Base-by-base conservation (phyloP, 2,329 filamentous ascomycete species). In the Venturia carpophila region DNA sequence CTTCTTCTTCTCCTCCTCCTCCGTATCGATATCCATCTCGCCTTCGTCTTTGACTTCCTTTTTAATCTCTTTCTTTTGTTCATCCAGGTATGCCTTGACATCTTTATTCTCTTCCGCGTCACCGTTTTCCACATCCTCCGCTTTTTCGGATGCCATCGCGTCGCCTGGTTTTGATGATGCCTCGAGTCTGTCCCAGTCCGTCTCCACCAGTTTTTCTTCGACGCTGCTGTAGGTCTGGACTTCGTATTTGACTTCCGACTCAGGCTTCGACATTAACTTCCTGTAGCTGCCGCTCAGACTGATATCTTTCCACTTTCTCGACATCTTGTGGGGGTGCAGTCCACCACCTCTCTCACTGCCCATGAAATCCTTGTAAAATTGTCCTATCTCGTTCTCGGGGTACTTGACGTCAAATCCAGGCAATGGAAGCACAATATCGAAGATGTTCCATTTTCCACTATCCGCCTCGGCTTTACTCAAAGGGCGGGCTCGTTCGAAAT, bases 351-450 rank as follows among this genome's bases (percentile, higher is more conserved):
- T 83, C 60, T 89, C 83, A 63, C 83, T 88, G 41, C 78, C 84
- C 95, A 99, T 99, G 77, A 97, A 95, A 2, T 85, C 82, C 68
- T 83, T 83, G 78, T 97, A 99, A 74, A 88, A 96, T 3, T 85
- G 81, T n/a, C 89, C 91, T 68, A 96, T 85, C 43, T 85, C 85
- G 74, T 99, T 97, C 27, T 81, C 74, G 0, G 94, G 94, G 73
- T 97, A 99, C 43, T 90, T 76, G 47, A 97, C 84, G 70, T 96
- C 92, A 78, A 87, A 97, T 21, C 94, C 94, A 0, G 94, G 94
- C n/a, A 89, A 87, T 3, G 95, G 93, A 2, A 99, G 82, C 15
- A 99, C 92, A 67, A 97, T 74, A 73, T 99, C 94, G 72, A 90
- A 91, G 70, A 99, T 89, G 45, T 82, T 85, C 76, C 88, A 97